Percentiles rank a stretch among this genome's conserved stretches.
These are phyloP conservation scores for Ophiostoma australiae DNA, from an alignment of 2,329 filamentous ascomycete genomes.

Conservation along the genomic window DNA sequence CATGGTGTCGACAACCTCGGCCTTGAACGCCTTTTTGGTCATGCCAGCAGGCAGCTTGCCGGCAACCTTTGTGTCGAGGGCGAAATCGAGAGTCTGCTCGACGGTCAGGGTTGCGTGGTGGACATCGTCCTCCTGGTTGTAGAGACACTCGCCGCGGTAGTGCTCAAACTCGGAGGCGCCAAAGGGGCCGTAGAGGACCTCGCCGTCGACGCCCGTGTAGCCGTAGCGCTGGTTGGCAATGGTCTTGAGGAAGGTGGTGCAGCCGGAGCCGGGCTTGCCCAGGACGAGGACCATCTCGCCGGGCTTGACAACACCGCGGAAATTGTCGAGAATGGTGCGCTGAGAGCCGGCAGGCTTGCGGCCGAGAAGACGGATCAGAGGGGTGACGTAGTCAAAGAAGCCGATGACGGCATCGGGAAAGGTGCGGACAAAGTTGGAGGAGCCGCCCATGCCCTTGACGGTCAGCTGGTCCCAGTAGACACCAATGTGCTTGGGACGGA, in stretches of 20 bases:
- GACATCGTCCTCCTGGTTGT: slow-evolving; percentile 81
- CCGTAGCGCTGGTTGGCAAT: slow-evolving; percentile 61
- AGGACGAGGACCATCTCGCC: slow-evolving; percentile 88
- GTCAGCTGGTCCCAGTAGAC: slow-evolving; percentile 74
- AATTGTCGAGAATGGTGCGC: slow-evolving; percentile 67
- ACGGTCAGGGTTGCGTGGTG: slow-evolving; percentile 83
- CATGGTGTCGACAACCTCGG: slow-evolving; percentile 66
- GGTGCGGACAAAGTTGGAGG: slow-evolving; percentile 66
- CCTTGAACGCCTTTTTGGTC: slow-evolving; percentile 64
- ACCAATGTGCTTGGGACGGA: slow-evolving; percentile 73
- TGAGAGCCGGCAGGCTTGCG: slow-evolving; percentile 63
- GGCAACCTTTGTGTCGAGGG: slow-evolving; percentile 77
- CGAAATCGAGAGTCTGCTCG: slow-evolving; percentile 80
- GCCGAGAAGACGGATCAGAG: slow-evolving; percentile 59
- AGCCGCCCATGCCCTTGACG: slow-evolving; percentile 69
- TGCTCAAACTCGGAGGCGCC: slow-evolving; percentile 64
- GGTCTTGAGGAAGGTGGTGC: slow-evolving; percentile 63
- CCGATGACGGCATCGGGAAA: slow-evolving; percentile 72
- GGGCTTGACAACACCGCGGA: slow-evolving; percentile 65
- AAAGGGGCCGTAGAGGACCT: slow-evolving; percentile 73
- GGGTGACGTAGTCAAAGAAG: slow-evolving; percentile 70
- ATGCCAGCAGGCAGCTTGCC: slow-evolving; percentile 72
- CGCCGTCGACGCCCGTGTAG: slow-evolving; percentile 55
- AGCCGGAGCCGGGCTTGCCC: slow-evolving; percentile 69
- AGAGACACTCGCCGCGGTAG: slow-evolving; percentile 77